A percentile compares a stretch with the other conserved stretches of the same genome.
phyloP scores from a whole-genome alignment of 805 yeast genomes.

The Zygotorulaspora chibaensis region DNA sequence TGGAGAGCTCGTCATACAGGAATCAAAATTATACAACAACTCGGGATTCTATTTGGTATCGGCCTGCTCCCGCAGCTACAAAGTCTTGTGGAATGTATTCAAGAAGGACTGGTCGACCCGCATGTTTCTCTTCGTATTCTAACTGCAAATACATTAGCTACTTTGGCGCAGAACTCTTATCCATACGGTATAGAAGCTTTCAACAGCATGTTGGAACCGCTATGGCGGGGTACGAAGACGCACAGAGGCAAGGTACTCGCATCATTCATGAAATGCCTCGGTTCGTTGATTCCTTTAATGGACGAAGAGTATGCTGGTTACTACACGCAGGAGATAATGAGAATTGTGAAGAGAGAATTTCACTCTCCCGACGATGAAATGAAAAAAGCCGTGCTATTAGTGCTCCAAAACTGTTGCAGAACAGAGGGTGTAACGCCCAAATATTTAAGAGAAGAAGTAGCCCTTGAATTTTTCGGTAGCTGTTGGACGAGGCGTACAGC shows the following conservation, averaged over 20 bases:
- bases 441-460: constrained; percentile 48
- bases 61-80: constrained; percentile 71
- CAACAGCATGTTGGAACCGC: constrained; percentile 64
- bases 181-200: constrained; percentile 92
- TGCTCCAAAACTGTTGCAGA: constrained; percentile 61
- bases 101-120: constrained; percentile 59
- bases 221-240: constrained; percentile 73
- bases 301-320: constrained; percentile 73
- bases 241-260: constrained; percentile 79
- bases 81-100: constrained; percentile 58
- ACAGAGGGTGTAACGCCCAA: constrained; percentile 52
- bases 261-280: constrained; percentile 71
- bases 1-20: constrained; percentile 88
- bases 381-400: constrained; percentile 66
- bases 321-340: constrained; percentile 71
- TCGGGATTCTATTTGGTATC: constrained; percentile 63
- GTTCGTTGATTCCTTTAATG: constrained; percentile 81
- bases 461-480: constrained; percentile 57
- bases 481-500: constrained; percentile 88
- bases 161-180: constrained; percentile 72
- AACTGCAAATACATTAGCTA: constrained; percentile 67
- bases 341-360: constrained; percentile 65
- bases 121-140: constrained; percentile 61
- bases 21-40: constrained; percentile 67
- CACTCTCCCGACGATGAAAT: constrained; percentile 82